Conservation (phyloP, 2,329 filamentous ascomycete species). For the Colletotrichum sp. region DNA sequence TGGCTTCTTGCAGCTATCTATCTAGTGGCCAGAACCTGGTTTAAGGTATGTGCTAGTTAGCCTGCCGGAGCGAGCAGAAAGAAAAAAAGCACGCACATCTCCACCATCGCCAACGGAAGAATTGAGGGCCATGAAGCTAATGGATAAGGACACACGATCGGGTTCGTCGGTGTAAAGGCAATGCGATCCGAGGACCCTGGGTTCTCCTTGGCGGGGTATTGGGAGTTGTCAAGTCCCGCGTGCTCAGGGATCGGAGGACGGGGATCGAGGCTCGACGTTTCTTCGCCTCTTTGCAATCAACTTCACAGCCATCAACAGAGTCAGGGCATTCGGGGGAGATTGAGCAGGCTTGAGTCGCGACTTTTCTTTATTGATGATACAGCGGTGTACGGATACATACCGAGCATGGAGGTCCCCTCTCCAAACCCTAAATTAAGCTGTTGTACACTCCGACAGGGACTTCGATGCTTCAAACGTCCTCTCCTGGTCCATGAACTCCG, state of each 20-base stretch:
- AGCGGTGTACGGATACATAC: background rate
- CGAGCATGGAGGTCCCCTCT: background rate
- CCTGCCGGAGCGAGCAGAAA: background rate
- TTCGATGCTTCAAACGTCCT: background rate
- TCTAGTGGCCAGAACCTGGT: background rate
- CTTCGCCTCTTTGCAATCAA: background rate
- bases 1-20: background rate
- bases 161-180: background rate
- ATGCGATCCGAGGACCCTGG: conserved; percentile 12
- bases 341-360: background rate
- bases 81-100: background rate
- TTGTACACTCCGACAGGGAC: background rate
- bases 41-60: background rate
- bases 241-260: background rate
- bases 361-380: background rate
- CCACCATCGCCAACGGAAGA: background rate
- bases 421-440: background rate
- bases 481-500: background rate
- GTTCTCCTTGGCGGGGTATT: background rate
- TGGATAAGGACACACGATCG: background rate
- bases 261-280: background rate
- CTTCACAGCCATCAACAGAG: background rate
- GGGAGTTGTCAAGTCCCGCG: background rate
- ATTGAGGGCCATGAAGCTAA: background rate
- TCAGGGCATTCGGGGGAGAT: background rate